Percentiles rank a stretch among this genome's conserved stretches.
These are phyloP conservation scores for Filobasidium floriforme DNA, from an alignment of 768 basidiomycete species.

Conservation along the genomic window DNA sequence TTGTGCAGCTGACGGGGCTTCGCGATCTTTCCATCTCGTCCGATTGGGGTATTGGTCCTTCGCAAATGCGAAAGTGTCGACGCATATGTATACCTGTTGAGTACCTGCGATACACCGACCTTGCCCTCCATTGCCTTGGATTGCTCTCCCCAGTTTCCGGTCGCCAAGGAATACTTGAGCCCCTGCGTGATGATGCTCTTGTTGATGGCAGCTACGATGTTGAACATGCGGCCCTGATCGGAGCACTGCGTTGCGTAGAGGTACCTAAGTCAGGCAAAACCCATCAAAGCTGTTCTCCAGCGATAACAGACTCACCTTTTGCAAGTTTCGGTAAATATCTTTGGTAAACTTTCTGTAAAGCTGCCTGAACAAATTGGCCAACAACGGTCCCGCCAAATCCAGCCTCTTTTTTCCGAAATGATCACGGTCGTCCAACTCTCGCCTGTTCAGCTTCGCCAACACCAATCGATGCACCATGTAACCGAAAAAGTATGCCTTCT, in stretches of 20 bases:
- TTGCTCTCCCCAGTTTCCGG: slow-evolving; percentile 99
- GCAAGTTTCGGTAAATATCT: slow-evolving; percentile 92
- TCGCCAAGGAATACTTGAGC: slow-evolving; percentile 92
- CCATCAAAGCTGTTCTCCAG: background rate
- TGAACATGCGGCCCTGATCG: slow-evolving; percentile 91
- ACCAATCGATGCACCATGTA: slow-evolving; percentile 98
- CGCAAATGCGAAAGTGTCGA: slow-evolving; percentile 96
- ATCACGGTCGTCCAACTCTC: slow-evolving; percentile 97
- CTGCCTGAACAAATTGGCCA: slow-evolving; percentile 97
- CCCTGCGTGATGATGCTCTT: slow-evolving; percentile 97
- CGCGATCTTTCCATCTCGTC: slow-evolving; percentile 96
- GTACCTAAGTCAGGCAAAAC: slow-evolving; percentile 4
- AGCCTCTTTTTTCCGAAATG: slow-evolving; percentile 98
- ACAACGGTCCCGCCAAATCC: slow-evolving; percentile 87
- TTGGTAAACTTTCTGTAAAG: slow-evolving; percentile 92
- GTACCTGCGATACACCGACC: slow-evolving; percentile 95
- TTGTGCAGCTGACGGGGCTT: slow-evolving; percentile 99
- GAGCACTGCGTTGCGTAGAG: slow-evolving; percentile 61
- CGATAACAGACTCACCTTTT: slow-evolving; percentile 60
- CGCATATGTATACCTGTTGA: slow-evolving; percentile 97
- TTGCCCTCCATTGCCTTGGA: slow-evolving; percentile 97
- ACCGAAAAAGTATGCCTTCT: slow-evolving; percentile 98
- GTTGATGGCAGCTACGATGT: slow-evolving; percentile 81
- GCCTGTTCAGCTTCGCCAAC: slow-evolving; percentile 82
- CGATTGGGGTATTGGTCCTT: slow-evolving; percentile 94